Evolutionary conservation across 2,329 filamentous ascomycete genomes (phyloP), one percentile per base, ranked within the genome.

Genomic region (Trichoderma breve): DNA sequence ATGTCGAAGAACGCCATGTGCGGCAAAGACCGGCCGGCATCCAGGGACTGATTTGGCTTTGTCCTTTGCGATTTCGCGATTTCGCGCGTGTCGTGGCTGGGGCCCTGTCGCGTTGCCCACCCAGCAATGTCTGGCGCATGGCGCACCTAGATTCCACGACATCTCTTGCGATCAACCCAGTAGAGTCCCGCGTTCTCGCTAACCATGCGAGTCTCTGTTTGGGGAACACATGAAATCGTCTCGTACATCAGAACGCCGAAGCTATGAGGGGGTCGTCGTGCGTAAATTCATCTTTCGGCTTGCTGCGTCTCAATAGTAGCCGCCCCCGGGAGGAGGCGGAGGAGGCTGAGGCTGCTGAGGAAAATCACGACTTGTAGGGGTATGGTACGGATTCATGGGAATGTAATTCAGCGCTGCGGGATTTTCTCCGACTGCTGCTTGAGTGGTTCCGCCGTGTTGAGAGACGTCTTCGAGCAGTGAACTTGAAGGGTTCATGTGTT

Each of bases 311-410:
- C 63, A 73, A 58, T 71, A 73, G 26, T 67, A 73, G 6, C 43
- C 55, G 5, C 68, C 34, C 0, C 64, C 64, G 4, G 32, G 24
- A 58, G 64, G 51, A 21, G 64, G 51, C 18, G 51, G 64, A 4
- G 51, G 64, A 4, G 64, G 64, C 0, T 32, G 64, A 14, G 32
- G 63, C n/a, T 32, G 68, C 18, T 62, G 34, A 18, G 61, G 18
- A 36, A 58, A 73, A 24, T 71, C 72, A 28, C 72, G 68, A 7
- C 14, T 28, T n/a, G 69, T 58, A 32, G 72, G 63, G 26, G 62
- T 73, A 8, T 73, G 72, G 24, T 71, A 73, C 1, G 69, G 68
- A n/a, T 58, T 71, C 58, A 73, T 66, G 30, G 62, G 21, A 6
- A 71, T 63, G 24, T 73, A 73, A n/a, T 34, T 68, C 11, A 73